Conservation (phyloP, 202 grass and related monocot species). For the Cymbopogon flexuosus region DNA sequence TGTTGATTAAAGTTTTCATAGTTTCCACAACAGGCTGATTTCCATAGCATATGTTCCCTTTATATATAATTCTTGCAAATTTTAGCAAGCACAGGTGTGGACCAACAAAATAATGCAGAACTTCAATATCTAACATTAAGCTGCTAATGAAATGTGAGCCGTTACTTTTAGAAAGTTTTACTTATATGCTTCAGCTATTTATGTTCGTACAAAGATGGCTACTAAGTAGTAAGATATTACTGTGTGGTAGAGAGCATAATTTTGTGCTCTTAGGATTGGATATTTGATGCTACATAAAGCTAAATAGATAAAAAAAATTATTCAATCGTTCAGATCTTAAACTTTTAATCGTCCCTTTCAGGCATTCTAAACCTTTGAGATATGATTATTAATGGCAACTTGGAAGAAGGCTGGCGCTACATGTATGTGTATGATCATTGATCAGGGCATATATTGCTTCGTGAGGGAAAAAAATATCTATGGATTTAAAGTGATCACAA, state of each 20-base stretch:
- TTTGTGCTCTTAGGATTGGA: conserved; percentile 3
- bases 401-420: conserved; percentile 18
- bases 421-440: conserved; percentile 12
- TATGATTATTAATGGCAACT: conserved; percentile 33
- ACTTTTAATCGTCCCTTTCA: conserved; percentile 1
- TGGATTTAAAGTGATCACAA: conserved; percentile 22
- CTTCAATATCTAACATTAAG: not conserved
- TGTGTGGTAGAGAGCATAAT: not conserved
- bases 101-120: not conserved
- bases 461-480: not conserved
- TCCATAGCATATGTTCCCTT: no score
- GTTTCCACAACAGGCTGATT: no score
- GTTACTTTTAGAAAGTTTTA: conserved; percentile 29
- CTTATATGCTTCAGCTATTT: conserved; percentile 9
- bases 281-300: conserved; percentile 16
- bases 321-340: conserved; percentile 11
- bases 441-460: conserved; percentile 7
- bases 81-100: not conserved
- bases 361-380: conserved; percentile 17
- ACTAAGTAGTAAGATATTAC: not conserved
- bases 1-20: no score
- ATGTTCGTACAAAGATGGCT: conserved; percentile 6
- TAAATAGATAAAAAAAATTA: conserved; percentile 13
- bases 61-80: not conserved
- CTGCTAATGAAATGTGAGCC: conserved; percentile 4